These are phyloP conservation scores for Aegle marmelos DNA, from an alignment of 345 rosid genomes.

Conservation along the genomic window DNA sequence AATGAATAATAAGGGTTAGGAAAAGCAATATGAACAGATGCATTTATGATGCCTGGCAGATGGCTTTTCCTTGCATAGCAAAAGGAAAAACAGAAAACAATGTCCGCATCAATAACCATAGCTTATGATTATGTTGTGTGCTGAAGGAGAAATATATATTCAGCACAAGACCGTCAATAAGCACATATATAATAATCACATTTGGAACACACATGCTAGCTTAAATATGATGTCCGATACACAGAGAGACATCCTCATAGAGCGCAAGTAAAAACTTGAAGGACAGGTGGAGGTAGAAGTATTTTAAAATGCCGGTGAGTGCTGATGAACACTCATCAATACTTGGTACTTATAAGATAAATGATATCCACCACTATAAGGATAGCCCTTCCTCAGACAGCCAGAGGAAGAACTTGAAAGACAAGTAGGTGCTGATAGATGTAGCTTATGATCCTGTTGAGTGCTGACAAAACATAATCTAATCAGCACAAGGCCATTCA, in stretches of 20 bases:
- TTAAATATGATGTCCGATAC: neutral
- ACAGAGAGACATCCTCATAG: neutral
- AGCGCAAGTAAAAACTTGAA: neutral
- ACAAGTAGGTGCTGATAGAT: neutral
- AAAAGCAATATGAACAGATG: neutral
- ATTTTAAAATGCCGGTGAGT: neutral
- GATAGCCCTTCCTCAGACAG: slow-evolving; percentile 2
- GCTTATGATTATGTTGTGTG: slow-evolving; percentile 25
- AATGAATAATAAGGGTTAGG: neutral
- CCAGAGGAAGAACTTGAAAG: slow-evolving; percentile 10
- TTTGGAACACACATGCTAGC: neutral
- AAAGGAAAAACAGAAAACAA: slow-evolving; percentile 6
- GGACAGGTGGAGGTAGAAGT: neutral
- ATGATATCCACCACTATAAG: neutral
- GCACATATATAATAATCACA: slow-evolving; percentile 10
- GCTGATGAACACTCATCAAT: neutral
- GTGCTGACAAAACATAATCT: slow-evolving; percentile 11
- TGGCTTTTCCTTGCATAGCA: slow-evolving; percentile 1
- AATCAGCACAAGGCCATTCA: slow-evolving; percentile 22
- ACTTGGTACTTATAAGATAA: neutral
- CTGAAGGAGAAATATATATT: slow-evolving; percentile 12
- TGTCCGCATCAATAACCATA: neutral
- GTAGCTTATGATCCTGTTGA: slow-evolving; percentile 30
- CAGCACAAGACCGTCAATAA: slow-evolving; percentile 32
- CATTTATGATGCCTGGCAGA: neutral